phyloP scores from a whole-genome alignment of 176 grass and related monocot genomes.

The Avena atlantica region DNA sequence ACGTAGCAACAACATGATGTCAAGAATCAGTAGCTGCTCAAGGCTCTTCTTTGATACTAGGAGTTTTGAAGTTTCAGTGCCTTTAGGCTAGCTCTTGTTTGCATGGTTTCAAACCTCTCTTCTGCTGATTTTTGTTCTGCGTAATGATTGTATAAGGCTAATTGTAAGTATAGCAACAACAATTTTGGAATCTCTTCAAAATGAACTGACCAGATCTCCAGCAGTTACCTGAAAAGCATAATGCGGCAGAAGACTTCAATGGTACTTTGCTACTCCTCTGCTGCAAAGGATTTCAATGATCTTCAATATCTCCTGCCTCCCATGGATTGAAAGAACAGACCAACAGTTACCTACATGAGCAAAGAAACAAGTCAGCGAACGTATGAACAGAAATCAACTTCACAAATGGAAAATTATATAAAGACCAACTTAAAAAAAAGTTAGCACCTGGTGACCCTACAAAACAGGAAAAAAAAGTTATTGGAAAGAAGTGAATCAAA shows the following conservation, averaged over 20 bases:
- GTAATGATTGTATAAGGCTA: neutral
- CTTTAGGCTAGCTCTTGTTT: neutral
- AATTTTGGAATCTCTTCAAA: neutral
- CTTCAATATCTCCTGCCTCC: neutral
- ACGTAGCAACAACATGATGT: neutral
- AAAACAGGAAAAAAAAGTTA: conserved; percentile 65
- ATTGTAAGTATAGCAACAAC: neutral
- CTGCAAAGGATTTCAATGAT: neutral
- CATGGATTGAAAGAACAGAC: neutral
- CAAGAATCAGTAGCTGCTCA: neutral
- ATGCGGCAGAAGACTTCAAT: neutral
- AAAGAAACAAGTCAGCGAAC: conserved; percentile 20
- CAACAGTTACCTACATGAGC: conserved; percentile 51
- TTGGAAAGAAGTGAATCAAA: conserved; percentile 42
- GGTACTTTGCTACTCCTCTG: neutral
- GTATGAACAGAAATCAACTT: conserved; percentile 27
- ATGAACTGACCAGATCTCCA: neutral
- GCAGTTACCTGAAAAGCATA: conserved; percentile 43
- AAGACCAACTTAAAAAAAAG: conserved; percentile 23
- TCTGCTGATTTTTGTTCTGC: conserved; percentile 16
- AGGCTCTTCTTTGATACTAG: neutral
- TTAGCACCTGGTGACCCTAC: conserved; percentile 70
- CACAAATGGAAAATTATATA: conserved; percentile 9
- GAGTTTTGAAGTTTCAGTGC: neutral
- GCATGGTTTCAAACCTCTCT: neutral